Conservation (phyloP, 2,329 filamentous ascomycete genomes). For the Atkinsonella hypoxylon region DNA sequence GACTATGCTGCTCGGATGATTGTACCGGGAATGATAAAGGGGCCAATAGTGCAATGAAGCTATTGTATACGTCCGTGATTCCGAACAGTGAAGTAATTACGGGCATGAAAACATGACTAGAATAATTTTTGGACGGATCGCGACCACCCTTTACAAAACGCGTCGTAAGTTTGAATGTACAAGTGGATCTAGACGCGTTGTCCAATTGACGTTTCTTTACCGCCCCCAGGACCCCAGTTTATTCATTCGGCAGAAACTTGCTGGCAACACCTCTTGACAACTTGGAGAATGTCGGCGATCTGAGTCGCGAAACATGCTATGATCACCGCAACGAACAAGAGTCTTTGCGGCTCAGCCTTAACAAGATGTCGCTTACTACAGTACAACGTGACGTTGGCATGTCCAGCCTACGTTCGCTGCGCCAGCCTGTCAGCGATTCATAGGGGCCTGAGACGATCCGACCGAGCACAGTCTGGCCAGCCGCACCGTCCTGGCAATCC, state of each 20-base stretch:
- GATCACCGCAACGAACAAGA: constrained; percentile 15
- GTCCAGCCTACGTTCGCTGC: constrained; percentile 11
- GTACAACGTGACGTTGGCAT: background rate
- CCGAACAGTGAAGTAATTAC: background rate
- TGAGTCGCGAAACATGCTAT: constrained; percentile 15
- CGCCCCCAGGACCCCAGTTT: constrained; percentile 5
- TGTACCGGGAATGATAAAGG: too few relatives aligned
- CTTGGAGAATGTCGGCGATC: background rate
- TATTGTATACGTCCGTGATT: background rate
- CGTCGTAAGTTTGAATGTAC: background rate
- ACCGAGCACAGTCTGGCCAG: constrained; percentile 20
- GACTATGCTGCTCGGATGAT: background rate
- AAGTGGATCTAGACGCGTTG: background rate
- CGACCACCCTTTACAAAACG: background rate
- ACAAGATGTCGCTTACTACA: constrained; percentile 6
- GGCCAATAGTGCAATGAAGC: background rate
- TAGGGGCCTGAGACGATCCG: constrained; percentile 45
- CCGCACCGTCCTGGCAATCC: constrained; percentile 7
- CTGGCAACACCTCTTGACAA: background rate
- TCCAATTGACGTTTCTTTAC: background rate
- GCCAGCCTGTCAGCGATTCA: constrained; percentile 54
- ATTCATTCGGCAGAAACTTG: constrained; percentile 16
- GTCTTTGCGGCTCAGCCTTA: constrained; percentile 12
- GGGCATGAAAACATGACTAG: background rate
- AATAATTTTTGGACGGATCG: background rate